These are phyloP conservation scores for Ilyonectria destructans DNA, from an alignment of 2,329 filamentous ascomycete species.

Conservation along the genomic window DNA sequence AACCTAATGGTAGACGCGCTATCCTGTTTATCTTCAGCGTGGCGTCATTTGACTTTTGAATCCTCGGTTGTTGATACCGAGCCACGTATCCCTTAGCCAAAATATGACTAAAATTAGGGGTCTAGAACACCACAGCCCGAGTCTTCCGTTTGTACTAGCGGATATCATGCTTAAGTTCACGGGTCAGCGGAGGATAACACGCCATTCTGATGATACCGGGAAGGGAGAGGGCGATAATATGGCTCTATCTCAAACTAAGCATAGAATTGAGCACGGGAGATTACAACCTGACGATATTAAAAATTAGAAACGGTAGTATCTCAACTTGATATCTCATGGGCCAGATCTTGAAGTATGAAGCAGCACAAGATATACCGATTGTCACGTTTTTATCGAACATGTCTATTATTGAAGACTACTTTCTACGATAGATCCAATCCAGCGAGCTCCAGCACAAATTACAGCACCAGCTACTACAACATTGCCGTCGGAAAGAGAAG, in stretches of 20 bases:
- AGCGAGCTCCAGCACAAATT: no score
- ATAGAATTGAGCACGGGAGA: not conserved
- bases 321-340: no score
- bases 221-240: not conserved
- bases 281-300: no score
- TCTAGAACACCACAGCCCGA: not conserved
- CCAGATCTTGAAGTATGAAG: no score
- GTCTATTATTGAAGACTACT: no score
- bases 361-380: no score
- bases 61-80: not conserved
- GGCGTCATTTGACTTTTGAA: conserved; percentile 1
- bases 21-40: not conserved
- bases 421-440: no score
- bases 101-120: not conserved
- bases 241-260: not conserved
- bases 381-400: no score
- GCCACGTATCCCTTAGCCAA: not conserved
- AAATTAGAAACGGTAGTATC: no score
- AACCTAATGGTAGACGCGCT: not conserved
- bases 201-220: not conserved
- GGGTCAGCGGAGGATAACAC: not conserved
- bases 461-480: no score
- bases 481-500: no score
- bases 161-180: not conserved
- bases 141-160: not conserved